Evolutionary conservation across 371 early-diverging fungal species (phyloP).

Genomic region (Phascolomyces articulosus): DNA sequence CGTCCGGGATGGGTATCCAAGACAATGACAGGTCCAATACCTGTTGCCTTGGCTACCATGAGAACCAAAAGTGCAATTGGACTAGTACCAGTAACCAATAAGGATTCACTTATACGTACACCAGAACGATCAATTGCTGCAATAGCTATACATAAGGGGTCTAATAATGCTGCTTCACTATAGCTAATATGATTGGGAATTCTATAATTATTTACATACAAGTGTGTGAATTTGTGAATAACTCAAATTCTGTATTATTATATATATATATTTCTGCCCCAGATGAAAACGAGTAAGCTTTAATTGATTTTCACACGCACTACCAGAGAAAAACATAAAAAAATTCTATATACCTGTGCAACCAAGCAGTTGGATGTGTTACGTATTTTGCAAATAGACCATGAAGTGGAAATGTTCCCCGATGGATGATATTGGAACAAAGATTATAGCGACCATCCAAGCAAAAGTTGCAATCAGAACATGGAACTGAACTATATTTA

Average conservation of each 20-base stretch:
- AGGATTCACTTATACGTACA: constrained; percentile 6
- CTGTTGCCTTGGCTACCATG: constrained; percentile 12
- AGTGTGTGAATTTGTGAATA: background rate
- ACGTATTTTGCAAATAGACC: constrained; percentile 10
- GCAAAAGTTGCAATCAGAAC: constrained; percentile 9
- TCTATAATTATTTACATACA: background rate
- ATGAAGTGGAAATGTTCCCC: constrained; percentile 1
- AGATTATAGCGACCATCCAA: constrained; percentile 15
- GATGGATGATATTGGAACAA: constrained; percentile 1
- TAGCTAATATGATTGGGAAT: constrained; percentile 6
- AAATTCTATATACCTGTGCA: constrained; percentile 11
- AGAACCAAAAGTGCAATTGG: constrained; percentile 1
- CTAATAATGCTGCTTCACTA: constrained; percentile 13
- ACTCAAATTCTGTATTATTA: too few species aligned
- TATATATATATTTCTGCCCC: too few species aligned
- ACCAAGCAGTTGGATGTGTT: constrained; percentile 15
- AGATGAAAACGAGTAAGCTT: background rate
- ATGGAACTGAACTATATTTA: constrained; percentile 5
- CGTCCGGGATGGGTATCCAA: background rate
- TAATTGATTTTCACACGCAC: background rate
- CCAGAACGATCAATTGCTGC: constrained; percentile 13
- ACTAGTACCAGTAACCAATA: constrained; percentile 7
- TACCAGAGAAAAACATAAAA: background rate
- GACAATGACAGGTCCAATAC: constrained; percentile 9
- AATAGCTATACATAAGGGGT: constrained; percentile 12